These are phyloP conservation scores for Polytrichum commune DNA, from an alignment of 225 moss, liverwort and hornwort species.

Conservation along the genomic window DNA sequence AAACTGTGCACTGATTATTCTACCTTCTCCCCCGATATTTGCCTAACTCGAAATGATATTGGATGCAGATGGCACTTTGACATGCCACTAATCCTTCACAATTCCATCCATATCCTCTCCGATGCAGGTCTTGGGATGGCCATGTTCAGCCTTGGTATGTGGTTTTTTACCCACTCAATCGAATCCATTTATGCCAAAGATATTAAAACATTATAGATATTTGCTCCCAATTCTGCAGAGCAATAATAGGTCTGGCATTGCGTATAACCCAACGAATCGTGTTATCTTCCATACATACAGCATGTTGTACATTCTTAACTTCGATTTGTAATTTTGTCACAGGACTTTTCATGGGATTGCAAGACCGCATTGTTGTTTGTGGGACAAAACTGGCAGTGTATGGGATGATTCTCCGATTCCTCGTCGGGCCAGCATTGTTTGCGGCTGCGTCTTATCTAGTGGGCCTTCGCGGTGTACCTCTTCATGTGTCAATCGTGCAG, in stretches of 20 bases:
- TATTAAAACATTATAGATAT: too few species aligned
- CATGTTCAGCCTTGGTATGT: constrained; percentile 64
- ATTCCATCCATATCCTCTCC: constrained; percentile 54
- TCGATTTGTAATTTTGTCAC: not conserved
- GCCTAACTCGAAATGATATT: too few species aligned
- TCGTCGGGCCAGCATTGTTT: constrained; percentile 60
- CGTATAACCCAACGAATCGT: not conserved
- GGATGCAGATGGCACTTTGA: constrained; percentile 44
- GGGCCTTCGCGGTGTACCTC: constrained; percentile 44
- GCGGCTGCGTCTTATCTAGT: constrained; percentile 52
- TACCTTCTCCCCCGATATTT: too few species aligned
- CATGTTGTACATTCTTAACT: not conserved
- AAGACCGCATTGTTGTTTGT: constrained; percentile 56
- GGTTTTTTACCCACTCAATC: too few species aligned
- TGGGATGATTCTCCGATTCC: constrained; percentile 54
- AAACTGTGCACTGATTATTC: too few species aligned
- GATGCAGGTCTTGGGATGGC: constrained; percentile 74
- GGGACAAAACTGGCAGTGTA: constrained; percentile 40
- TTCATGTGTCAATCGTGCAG: constrained; percentile 60
- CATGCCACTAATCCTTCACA: constrained; percentile 45
- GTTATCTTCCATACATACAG: not conserved
- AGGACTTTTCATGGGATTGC: constrained; percentile 74
- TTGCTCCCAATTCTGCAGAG: too few species aligned
- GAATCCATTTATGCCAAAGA: too few species aligned
- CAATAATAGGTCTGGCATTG: not conserved